These are phyloP conservation scores for Mallotus nudiflorus DNA, from an alignment of 345 rosid species.

Conservation along the genomic window DNA sequence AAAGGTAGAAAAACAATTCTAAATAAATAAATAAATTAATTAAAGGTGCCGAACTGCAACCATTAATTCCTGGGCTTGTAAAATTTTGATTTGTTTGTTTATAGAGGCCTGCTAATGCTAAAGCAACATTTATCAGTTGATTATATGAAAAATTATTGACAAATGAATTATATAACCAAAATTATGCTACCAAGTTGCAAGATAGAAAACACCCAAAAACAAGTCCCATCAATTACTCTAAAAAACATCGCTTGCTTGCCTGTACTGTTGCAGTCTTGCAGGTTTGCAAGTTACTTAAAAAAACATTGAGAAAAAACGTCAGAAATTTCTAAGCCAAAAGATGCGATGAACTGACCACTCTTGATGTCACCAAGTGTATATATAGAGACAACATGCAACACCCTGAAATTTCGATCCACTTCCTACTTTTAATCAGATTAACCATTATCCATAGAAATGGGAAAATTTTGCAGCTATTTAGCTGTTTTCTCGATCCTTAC, in stretches of 20 bases:
- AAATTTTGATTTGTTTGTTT: no score
- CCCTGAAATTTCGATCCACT: neutral
- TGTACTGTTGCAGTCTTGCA: neutral
- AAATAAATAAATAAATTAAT: no score
- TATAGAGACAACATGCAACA: neutral
- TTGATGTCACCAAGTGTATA: neutral
- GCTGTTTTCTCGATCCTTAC: neutral
- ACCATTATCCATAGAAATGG: neutral
- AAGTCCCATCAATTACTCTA: neutral
- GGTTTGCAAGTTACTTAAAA: no score
- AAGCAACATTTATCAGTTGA: no score
- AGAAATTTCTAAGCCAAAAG: neutral
- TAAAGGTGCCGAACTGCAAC: no score
- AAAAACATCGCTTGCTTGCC: constrained; percentile 1
- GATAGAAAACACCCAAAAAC: neutral
- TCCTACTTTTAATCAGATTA: neutral
- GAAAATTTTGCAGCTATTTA: neutral
- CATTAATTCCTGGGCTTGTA: no score
- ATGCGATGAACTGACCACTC: neutral
- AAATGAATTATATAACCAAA: no score
- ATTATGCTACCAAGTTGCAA: neutral
- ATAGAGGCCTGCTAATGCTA: no score
- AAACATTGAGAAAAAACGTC: neutral
- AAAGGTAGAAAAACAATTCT: no score
- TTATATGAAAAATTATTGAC: no score